Conservation (phyloP, 257 asterid genomes). For the Primulina eburnea region DNA sequence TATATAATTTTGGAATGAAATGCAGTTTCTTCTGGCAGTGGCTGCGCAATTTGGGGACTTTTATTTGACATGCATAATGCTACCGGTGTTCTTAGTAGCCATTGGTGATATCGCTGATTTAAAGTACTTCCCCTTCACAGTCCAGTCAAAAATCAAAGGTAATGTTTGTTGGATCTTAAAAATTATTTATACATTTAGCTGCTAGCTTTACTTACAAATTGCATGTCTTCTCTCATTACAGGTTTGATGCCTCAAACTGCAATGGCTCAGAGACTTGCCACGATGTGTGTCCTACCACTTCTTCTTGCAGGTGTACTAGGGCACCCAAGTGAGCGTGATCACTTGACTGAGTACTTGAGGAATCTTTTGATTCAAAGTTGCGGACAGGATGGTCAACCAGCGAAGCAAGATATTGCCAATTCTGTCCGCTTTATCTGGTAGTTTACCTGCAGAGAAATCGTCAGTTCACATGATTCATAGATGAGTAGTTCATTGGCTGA, state of each 20-base stretch:
- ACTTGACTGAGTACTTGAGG: constrained; percentile 68
- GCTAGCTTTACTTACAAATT: constrained; percentile 10
- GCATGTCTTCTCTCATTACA: constrained; percentile 29
- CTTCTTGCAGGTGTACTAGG: constrained; percentile 97
- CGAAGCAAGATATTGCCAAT: constrained; percentile 65
- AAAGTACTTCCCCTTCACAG: constrained; percentile 54
- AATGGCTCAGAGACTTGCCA: constrained; percentile 64
- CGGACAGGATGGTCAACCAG: constrained; percentile 52
- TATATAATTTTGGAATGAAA: constrained; percentile 25
- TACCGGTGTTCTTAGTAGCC: constrained; percentile 80
- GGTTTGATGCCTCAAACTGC: constrained; percentile 78
- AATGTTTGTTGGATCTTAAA: constrained; percentile 19
- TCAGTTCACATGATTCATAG: constrained; percentile 4
- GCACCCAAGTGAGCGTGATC: constrained; percentile 61
- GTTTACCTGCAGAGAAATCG: constrained; percentile 26
- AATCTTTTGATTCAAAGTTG: constrained; percentile 60
- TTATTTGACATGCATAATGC: constrained; percentile 74
- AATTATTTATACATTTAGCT: not conserved
- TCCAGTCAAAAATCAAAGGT: constrained; percentile 63
- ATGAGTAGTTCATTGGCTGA: constrained; percentile 24
- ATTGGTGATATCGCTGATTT: constrained; percentile 77
- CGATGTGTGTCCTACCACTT: constrained; percentile 83
- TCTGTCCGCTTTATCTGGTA: constrained; percentile 93
- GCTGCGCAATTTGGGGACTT: constrained; percentile 69
- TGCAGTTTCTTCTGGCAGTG: constrained; percentile 77